Conservation (phyloP, 305 asterid species). For the Monarda citriodora region DNA sequence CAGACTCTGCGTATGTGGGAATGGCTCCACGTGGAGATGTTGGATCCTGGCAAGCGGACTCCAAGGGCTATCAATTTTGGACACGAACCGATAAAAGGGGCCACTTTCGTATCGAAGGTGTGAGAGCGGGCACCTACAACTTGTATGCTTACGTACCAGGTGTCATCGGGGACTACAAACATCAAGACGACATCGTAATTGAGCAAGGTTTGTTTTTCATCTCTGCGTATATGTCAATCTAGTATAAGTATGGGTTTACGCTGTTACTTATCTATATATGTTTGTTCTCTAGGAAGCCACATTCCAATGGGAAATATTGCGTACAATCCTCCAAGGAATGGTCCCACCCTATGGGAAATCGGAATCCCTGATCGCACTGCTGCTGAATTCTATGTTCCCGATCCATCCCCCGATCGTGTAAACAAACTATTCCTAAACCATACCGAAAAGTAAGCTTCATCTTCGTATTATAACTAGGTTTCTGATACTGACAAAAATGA, state of each 20-base stretch:
- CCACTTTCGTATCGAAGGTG: conserved; percentile 38
- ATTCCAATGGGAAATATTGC: conserved; percentile 41
- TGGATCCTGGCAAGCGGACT: conserved; percentile 77
- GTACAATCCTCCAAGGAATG: conserved; percentile 68
- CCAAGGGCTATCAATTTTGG: conserved; percentile 97
- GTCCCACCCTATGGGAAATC: conserved; percentile 84
- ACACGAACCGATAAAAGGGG: conserved; percentile 43
- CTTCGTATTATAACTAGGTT: too few species aligned
- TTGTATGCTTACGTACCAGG: conserved; percentile 79
- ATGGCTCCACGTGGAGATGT: conserved; percentile 53
- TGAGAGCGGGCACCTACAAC: conserved; percentile 49
- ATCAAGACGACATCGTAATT: conserved; percentile 23
- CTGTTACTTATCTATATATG: too few species aligned
- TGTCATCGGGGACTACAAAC: conserved; percentile 61
- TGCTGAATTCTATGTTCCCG: conserved; percentile 65
- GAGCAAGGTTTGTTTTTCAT: conserved; percentile 29
- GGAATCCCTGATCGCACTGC: conserved; percentile 81
- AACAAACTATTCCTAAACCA: conserved; percentile 51
- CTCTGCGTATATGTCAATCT: neutral
- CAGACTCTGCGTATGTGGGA: conserved; percentile 56
- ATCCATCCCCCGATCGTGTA: conserved; percentile 47
- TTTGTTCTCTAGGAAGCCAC: conserved; percentile 30
- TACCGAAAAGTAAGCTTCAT: conserved; percentile 40
- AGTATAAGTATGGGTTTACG: too few species aligned
- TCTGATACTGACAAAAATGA: neutral